Conservation (phyloP, 1,284 basidiomycete species). For the Malassezia globosa region DNA sequence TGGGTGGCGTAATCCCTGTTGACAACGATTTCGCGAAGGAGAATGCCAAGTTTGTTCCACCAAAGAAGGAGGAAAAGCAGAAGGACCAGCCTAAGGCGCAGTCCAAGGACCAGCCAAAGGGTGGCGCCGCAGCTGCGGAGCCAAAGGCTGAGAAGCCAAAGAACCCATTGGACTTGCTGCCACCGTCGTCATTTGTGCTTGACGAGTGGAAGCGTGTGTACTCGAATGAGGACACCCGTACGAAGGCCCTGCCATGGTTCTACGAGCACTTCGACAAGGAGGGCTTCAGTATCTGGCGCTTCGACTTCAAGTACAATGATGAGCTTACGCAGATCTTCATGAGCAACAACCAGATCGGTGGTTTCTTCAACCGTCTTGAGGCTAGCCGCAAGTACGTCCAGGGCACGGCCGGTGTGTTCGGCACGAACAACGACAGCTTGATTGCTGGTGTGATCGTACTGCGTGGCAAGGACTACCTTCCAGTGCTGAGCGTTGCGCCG, state of each 20-base stretch:
- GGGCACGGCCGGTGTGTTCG: conserved; percentile 81
- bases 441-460: conserved; percentile 62
- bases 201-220: conserved; percentile 97
- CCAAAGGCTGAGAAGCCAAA: conserved; percentile 61
- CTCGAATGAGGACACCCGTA: conserved; percentile 80
- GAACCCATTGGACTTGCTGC: conserved; percentile 85
- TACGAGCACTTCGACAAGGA: conserved; percentile 64
- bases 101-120: conserved; percentile 50
- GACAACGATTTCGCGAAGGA: conserved; percentile 60
- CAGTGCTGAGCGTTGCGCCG: conserved; percentile 55
- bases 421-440: conserved; percentile 58
- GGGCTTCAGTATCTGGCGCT: conserved; percentile 81
- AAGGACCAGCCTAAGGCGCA: conserved; percentile 25
- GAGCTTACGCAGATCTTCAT: conserved; percentile 66
- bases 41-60: conserved; percentile 61
- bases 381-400: conserved; percentile 56
- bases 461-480: conserved; percentile 56
- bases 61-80: conserved; percentile 53
- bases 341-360: conserved; percentile 59
- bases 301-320: conserved; percentile 93
- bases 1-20: conserved; percentile 30
- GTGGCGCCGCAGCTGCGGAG: conserved; percentile 35
- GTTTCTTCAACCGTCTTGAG: conserved; percentile 81
- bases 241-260: conserved; percentile 38
- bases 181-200: conserved; percentile 83